Evolutionary conservation across 2,329 filamentous ascomycete species (phyloP).

Genomic region (Dothideomycetidae sp.): DNA sequence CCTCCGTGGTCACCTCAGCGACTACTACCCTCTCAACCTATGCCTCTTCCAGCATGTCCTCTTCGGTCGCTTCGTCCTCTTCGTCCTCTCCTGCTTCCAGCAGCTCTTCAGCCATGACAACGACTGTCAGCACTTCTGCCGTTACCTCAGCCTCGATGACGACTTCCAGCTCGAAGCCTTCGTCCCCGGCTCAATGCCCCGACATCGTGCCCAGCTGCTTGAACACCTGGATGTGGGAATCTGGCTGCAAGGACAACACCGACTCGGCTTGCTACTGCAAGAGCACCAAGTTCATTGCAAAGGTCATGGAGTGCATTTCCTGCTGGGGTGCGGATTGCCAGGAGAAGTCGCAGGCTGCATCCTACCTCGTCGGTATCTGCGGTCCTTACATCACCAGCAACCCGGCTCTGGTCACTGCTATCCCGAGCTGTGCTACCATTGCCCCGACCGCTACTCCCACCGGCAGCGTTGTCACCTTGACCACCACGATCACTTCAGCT

Average conservation of each 20-base stretch:
- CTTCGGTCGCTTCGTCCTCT: not conserved
- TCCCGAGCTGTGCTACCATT: conserved; percentile 46
- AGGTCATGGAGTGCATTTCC: conserved; percentile 68
- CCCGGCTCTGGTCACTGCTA: conserved; percentile 70
- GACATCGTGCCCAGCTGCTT: conserved; percentile 71
- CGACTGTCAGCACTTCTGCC: conserved; percentile 13
- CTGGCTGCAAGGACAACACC: conserved; percentile 70
- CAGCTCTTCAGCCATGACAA: conserved; percentile 12
- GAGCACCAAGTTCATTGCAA: conserved; percentile 56
- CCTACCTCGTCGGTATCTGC: conserved; percentile 87
- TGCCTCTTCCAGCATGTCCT: conserved; percentile 2
- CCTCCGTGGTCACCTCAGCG: conserved; percentile 11
- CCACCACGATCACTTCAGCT: conserved; percentile 18
- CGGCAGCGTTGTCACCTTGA: conserved; percentile 8
- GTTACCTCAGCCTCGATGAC: conserved; percentile 5
- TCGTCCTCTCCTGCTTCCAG: conserved; percentile 14
- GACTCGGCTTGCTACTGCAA: conserved; percentile 81
- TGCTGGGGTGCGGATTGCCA: conserved; percentile 55
- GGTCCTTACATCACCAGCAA: conserved; percentile 58
- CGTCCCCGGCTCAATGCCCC: conserved; percentile 37
- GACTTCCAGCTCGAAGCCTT: conserved; percentile 6
- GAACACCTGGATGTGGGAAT: conserved; percentile 71
- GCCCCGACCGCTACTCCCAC: conserved; percentile 17
- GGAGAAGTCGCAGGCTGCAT: conserved; percentile 55
- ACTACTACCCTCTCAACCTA: conserved; percentile 12